Evolutionary conservation across 1,284 basidiomycete species (phyloP), one percentile per base, ranked within the genome.

Genomic region (Puccinia horiana): DNA sequence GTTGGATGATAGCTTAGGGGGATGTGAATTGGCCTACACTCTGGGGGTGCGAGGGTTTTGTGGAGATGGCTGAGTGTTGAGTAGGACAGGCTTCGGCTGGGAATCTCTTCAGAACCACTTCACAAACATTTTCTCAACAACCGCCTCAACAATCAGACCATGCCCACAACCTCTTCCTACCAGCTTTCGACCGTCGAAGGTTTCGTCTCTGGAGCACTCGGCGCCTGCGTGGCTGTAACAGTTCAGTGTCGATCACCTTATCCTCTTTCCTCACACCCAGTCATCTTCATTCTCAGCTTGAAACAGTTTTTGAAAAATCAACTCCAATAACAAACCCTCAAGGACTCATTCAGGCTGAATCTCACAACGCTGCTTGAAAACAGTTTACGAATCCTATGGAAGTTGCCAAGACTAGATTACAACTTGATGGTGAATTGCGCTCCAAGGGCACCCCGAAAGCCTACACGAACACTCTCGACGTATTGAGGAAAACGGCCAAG

Each of bases 341-440:
- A n/a, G n/a, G n/a, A n/a, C n/a, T n/a, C n/a, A n/a, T n/a, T n/a
- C n/a, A n/a, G n/a, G n/a, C n/a, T n/a, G n/a, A n/a, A n/a, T n/a
- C n/a, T n/a, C n/a, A n/a, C n/a, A n/a, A n/a, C n/a, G n/a, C n/a
- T n/a, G n/a, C n/a, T n/a, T n/a, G n/a, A n/a, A n/a, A n/a, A n/a
- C 35, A 81, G 80, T 81, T 81, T 61, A 81, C 80, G 18, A 81
- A 82, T 67, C 81, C 83, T 20, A 84, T 88, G 14, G 95, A 97
- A 86, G 94, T 97, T 44, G 93, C 93, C 82, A 98, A 98, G 88
- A 98, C 95, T 49, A 92, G 96, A 82, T 88, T 98, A 78, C 95
- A 98, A 86, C 90, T 98, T 32, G 95, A 98, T 87, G 96, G 95
- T 32, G 95, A 98, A 88, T 90, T 98, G 29, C 47, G 70, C 67